A percentile compares a stretch with the other conserved stretches of the same genome.
phyloP scores from a whole-genome alignment of 257 asterid species.

The Penstemon newberryi region DNA sequence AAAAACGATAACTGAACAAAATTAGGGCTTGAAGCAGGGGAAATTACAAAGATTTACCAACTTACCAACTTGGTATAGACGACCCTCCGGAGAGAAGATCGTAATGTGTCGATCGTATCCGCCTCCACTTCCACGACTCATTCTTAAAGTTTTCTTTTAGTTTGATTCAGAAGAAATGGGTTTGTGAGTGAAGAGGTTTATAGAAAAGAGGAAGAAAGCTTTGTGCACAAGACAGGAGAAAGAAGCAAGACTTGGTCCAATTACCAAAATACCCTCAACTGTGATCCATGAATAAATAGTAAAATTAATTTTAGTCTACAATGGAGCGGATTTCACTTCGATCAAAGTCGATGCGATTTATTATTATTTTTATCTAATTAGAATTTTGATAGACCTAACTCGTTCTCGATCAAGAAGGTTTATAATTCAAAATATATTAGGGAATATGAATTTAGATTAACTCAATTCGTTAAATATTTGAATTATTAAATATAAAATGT shows the following conservation, averaged over 20 bases:
- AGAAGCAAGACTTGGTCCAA: background rate
- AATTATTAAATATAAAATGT: too few species aligned
- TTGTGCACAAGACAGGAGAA: constrained; percentile 42
- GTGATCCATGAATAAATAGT: background rate
- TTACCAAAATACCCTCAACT: constrained; percentile 33
- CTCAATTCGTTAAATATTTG: too few species aligned
- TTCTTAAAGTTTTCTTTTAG: constrained; percentile 33
- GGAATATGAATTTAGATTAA: background rate
- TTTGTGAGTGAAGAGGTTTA: constrained; percentile 19
- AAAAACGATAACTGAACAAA: background rate
- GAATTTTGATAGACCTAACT: too few species aligned
- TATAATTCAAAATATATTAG: too few species aligned
- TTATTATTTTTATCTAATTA: too few species aligned
- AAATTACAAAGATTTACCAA: background rate
- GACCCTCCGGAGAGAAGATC: constrained; percentile 99
- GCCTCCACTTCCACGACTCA: constrained; percentile 99
- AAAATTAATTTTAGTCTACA: too few species aligned
- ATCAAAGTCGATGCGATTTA: too few species aligned
- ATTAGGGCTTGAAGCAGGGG: background rate
- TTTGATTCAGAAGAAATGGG: constrained; percentile 1
- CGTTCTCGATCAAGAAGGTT: background rate
- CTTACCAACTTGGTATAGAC: constrained; percentile 95
- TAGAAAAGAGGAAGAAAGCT: constrained; percentile 28
- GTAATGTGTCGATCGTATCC: constrained; percentile 99
- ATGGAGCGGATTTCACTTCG: too few species aligned